phyloP scores from a whole-genome alignment of 23 red algal genomes.

The Rhodosorus marinus region DNA sequence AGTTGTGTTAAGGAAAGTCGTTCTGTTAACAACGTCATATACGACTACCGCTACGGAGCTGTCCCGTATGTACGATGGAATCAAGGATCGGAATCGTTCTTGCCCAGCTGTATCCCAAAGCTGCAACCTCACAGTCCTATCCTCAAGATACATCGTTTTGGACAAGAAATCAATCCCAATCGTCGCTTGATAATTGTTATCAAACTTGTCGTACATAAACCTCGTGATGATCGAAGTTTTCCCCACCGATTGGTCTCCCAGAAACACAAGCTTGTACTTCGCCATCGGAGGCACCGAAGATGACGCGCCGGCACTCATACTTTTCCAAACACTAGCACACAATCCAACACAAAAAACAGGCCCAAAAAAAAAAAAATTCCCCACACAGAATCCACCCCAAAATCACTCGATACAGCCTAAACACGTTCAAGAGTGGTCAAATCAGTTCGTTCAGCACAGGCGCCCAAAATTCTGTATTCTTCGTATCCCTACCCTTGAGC shows the following conservation, averaged over 20 bases:
- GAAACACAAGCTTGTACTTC: slow-evolving; percentile 98
- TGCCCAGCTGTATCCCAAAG: slow-evolving; percentile 99
- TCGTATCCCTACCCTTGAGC: no score
- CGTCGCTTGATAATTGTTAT: slow-evolving; percentile 98
- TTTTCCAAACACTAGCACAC: no score
- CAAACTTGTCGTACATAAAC: slow-evolving; percentile 99
- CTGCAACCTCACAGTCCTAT: slow-evolving; percentile 93
- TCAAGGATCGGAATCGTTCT: slow-evolving; percentile 96
- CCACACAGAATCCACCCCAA: no score
- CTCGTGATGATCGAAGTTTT: slow-evolving; percentile 99
- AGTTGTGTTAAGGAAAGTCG: slow-evolving; percentile 65
- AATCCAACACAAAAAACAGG: slow-evolving; percentile 47
- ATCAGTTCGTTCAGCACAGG: no score
- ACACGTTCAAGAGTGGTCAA: no score
- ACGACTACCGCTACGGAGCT: slow-evolving; percentile 95
- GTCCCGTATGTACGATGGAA: slow-evolving; percentile 97
- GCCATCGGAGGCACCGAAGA: slow-evolving; percentile 46
- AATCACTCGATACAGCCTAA: no score
- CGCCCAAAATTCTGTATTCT: no score
- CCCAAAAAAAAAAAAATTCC: slow-evolving; percentile 9
- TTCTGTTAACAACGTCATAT: slow-evolving; percentile 87
- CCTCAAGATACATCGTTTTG: slow-evolving; percentile 99
- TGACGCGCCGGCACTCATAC: no score
- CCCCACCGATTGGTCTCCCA: slow-evolving; percentile 91
- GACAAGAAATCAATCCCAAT: slow-evolving; percentile 98